Evolutionary conservation across 805 yeast species (phyloP).

Genomic region (Candida ortonii): DNA sequence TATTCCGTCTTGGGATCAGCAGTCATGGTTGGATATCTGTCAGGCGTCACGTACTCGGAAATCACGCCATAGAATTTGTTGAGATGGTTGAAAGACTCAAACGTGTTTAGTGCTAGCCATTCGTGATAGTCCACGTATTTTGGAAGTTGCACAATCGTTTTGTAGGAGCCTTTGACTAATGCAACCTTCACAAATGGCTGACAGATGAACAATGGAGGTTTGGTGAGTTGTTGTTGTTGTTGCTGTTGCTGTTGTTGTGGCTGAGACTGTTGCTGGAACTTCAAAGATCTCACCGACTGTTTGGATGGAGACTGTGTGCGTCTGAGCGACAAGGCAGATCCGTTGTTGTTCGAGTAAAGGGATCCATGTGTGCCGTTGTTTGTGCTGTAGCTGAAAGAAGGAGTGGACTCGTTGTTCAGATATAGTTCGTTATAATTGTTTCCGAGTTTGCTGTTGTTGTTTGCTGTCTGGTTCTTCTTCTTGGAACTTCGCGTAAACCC

Average conservation of each 20-base stretch:
- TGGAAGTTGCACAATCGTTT: slow-evolving; percentile 92
- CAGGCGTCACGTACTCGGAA: slow-evolving; percentile 87
- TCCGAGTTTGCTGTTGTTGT: slow-evolving; percentile 20
- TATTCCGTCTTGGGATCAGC: slow-evolving; percentile 94
- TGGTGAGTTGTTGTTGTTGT: slow-evolving; percentile 18
- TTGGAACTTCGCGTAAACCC: slow-evolving; percentile 54
- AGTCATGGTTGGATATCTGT: slow-evolving; percentile 87
- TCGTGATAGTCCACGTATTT: slow-evolving; percentile 92
- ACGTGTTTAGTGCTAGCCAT: slow-evolving; percentile 92
- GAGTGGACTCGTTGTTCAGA: slow-evolving; percentile 23
- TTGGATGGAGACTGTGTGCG: slow-evolving; percentile 45
- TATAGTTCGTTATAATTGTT: slow-evolving; percentile 26
- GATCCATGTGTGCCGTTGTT: slow-evolving; percentile 15
- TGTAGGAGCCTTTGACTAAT: slow-evolving; percentile 92
- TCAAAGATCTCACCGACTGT: slow-evolving; percentile 39
- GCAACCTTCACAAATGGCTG: slow-evolving; percentile 95
- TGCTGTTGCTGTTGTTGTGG: slow-evolving; percentile 29
- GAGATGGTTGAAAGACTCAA: slow-evolving; percentile 82
- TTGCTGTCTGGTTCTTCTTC: slow-evolving; percentile 32
- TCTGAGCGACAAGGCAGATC: slow-evolving; percentile 46
- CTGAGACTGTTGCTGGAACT: slow-evolving; percentile 19
- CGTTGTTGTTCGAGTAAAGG: slow-evolving; percentile 39
- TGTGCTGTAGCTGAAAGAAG: slow-evolving; percentile 14
- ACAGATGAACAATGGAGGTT: slow-evolving; percentile 68
- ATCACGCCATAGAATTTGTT: slow-evolving; percentile 89